phyloP scores from a whole-genome alignment of 2,329 filamentous ascomycete genomes.

The Alternaria sp. region DNA sequence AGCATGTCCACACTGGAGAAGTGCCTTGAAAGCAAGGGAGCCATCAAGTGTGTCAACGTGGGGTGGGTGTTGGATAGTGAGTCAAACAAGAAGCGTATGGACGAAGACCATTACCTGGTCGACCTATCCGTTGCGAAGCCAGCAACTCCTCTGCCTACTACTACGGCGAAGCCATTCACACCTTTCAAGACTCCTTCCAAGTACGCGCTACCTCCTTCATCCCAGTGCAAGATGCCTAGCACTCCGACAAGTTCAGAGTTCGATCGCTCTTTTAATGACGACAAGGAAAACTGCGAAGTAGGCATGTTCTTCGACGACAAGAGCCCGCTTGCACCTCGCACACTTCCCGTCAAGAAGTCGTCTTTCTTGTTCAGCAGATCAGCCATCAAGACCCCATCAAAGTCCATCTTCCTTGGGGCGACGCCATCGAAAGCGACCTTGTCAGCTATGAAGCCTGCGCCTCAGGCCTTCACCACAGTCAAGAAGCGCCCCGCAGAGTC shows the following conservation, averaged over 20 bases:
- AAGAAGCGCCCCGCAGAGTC: constrained; percentile 30
- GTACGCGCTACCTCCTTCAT: constrained; percentile 30
- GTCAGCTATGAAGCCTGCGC: constrained; percentile 22
- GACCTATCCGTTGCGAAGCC: constrained; percentile 33
- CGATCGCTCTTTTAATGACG: constrained; percentile 33
- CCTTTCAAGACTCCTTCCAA: constrained; percentile 41
- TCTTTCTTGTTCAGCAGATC: constrained; percentile 43
- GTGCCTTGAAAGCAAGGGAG: constrained; percentile 72
- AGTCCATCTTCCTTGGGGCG: constrained; percentile 48
- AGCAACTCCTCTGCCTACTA: constrained; percentile 24
- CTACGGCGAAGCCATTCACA: constrained; percentile 33
- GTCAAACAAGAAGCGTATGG: constrained; percentile 41
- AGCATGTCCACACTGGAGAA: constrained; percentile 81
- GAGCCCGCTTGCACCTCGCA: constrained; percentile 50
- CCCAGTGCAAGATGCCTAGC: constrained; percentile 29
- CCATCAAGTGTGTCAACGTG: constrained; percentile 85
- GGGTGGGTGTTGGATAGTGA: constrained; percentile 79
- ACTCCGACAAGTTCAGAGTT: constrained; percentile 39
- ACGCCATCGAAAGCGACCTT: constrained; percentile 28
- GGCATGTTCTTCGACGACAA: constrained; percentile 51
- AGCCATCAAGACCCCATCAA: constrained; percentile 61
- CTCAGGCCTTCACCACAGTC: constrained; percentile 21
- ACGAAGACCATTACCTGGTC: constrained; percentile 42
- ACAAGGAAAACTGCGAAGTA: constrained; percentile 47
- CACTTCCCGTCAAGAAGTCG: constrained; percentile 33